Base-by-base conservation (phyloP, 1,139 yeast species). In the Candida sanyaensis region DNA sequence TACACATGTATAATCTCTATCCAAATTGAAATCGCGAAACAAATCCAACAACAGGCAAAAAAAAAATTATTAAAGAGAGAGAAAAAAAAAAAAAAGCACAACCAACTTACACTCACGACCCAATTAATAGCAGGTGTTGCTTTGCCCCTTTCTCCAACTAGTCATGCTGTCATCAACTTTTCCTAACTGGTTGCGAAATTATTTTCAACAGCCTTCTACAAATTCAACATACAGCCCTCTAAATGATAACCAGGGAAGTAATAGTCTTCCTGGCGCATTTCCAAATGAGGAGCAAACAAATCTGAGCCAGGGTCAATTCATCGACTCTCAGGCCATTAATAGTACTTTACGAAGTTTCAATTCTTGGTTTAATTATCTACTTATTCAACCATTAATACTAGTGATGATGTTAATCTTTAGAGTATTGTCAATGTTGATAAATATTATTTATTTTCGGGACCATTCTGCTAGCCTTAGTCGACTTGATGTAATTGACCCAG, bases 381-480 rank as follows among this genome's bases (percentile, higher is more conserved):
- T 70, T 7, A 54, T 70, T 29, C 66, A 65, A 50, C 75, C 76
- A 1, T 29, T 72, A 1, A 59, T 69, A 7, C 44, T 68, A 12
- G 37, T 66, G 1, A 31, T 70, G 31, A 54, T 65, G 36, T 44
- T 69, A 2, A 24, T 59, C 5, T 62, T 67, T 34, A 56, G 67
- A 26, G 37, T 68, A 1, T 33, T 69, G 32, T 63, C 70, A 26
- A 61, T 59, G 37, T 26, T 69, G 3, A 34, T 67, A 36, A 62
- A 61, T 45, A 45, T 66, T 7, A 53, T 71, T 12, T 71, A 67
- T 50, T 68, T 68, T 52, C 56, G 61, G 45, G 70, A 66, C 33
- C 31, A 42, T 8, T 37, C 50, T 10, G 26, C 47, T 8, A 13
- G 43, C 4, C 21, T 26, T 13, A 27, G 10, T 23, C 41, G 28